Conservation (phyloP, 2,329 filamentous ascomycete species). For the Endoconidiophora polonica region DNA sequence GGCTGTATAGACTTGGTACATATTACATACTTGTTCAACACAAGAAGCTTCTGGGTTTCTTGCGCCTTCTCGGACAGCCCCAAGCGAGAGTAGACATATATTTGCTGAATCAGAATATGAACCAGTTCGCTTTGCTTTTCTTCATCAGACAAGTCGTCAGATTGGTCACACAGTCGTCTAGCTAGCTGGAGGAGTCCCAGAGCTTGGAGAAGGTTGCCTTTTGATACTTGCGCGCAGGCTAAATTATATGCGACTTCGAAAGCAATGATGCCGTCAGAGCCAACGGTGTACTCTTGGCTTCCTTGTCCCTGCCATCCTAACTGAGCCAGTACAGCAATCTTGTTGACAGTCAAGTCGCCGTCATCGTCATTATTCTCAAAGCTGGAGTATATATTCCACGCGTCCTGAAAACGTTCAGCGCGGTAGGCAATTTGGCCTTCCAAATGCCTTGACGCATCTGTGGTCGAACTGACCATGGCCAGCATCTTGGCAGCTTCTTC, state of each 20-base stretch:
- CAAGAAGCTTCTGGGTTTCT: slow-evolving; percentile 43
- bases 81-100: slow-evolving; percentile 51
- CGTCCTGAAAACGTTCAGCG: slow-evolving; percentile 53
- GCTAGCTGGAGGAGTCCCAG: slow-evolving; percentile 53
- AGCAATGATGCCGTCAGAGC: slow-evolving; percentile 29
- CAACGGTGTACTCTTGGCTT: slow-evolving; percentile 13
- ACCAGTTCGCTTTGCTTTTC: slow-evolving; percentile 60
- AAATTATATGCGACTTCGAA: slow-evolving; percentile 75
- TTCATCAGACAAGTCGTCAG: slow-evolving; percentile 55
- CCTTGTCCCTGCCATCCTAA: slow-evolving; percentile 49
- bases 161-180: slow-evolving; percentile 51
- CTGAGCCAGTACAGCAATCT: slow-evolving; percentile 55
- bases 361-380: slow-evolving; percentile 45
- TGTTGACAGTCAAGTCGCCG: slow-evolving; percentile 62
- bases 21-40: slow-evolving; percentile 39
- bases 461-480: background rate
- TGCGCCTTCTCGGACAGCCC: slow-evolving; percentile 51
- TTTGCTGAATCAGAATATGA: slow-evolving; percentile 60
- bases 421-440: slow-evolving; percentile 57
- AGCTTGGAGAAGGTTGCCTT: slow-evolving; percentile 48
- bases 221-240: slow-evolving; percentile 55
- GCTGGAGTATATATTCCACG: slow-evolving; percentile 44
- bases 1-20: background rate
- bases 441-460: slow-evolving; percentile 33
- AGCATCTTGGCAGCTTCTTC: slow-evolving; percentile 34